Evolutionary conservation across 441 rosid species (phyloP), one percentile per base, ranked within the genome.

Genomic region (Pelargonium myrrhifolium): DNA sequence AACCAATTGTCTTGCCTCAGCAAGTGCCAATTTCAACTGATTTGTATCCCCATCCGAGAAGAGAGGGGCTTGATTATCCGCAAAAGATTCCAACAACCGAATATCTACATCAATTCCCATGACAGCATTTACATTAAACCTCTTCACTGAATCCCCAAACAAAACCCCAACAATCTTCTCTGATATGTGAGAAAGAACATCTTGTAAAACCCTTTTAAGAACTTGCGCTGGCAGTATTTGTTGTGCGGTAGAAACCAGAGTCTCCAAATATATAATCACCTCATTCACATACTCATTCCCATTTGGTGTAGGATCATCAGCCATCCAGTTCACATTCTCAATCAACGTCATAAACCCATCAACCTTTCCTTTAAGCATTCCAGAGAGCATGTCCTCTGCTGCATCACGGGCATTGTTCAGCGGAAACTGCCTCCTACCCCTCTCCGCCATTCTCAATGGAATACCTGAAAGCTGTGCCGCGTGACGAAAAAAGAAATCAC

Each of bases 261-360:
- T 93, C 74, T 87, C 99, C 73, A 93, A 74, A 85, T 89, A 93
- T 70, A 91, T 88, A 65, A 89, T 75, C 65, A 93, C 99, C 76
- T 93, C 99, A 73, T 88, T 93, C 75, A 87, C 95, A 79, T 91
- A 93, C 74, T 93, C 97, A 56, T 93, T 93, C 26, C 99, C 97
- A 62, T 79, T 84, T 68, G 83, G 88, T 18, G 82, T 74, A 49
- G 86, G 80, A 56, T 93, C 96, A 42, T 93, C 99, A 20, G 87
- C 79, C 89, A 81, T 83, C 99, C 99, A 93, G 65, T 89, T 93
- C 59, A 93, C 99, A 61, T 93, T 93, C 85, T 91, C 99, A 31
- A 93, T 81, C 80, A 93, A 73, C 5, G 82, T 69, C 96, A 89
- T 86, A 80, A 91, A 93, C 14, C 99, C 93, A 61, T 91, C 93